Base-by-base conservation (phyloP, 495 filamentous ascomycete species). In the Friedmanniomyces simplex region DNA sequence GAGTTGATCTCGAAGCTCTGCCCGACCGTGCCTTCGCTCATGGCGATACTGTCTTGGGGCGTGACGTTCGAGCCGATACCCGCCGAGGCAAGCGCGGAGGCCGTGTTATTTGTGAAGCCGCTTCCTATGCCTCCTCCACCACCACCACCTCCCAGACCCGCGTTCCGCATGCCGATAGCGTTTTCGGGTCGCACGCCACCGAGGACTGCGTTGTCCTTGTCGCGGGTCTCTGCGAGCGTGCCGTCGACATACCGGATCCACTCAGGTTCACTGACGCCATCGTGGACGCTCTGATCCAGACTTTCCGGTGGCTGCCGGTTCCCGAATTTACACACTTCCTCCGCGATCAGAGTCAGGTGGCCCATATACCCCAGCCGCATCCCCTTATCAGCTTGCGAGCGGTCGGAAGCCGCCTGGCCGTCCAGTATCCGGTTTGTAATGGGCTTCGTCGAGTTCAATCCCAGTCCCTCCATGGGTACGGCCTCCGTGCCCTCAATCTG, bases 291-390 rank as follows among this genome's bases (percentile, higher is more conserved):
- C 50, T 86, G 85, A 20, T 87, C 89, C 5, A 97, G 78, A 46
- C 91, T 70, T 68, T 96, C 91, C 2, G 89, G 85, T 20, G 91
- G 85, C 69, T 96, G 88, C 21, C 94, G 83, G 70, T 97, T 91
- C 37, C 89, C 91, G 69, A 97, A 99, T 71, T 97, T 97, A 60
- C 96, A 93, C 18, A 99, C 94, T 68, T 99, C 93, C 69, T 99
- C 93, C 14, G 93, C 94, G 55, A 99, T 95, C 14, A 99, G 79
- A 0, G 93, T 99, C 41, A 99, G 75, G 68, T 99, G 93, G 0
- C 93, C 93, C 93, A 99, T 99, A 71, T 95, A 99, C 16, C 93
- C 93, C 66, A 97, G 83, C 24, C 93, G 85, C 67, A 95, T 96
- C 68, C 88, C 91, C 61, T 79, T 86, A 59, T 83, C 79, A 42